A percentile compares a stretch with the other conserved stretches of the same genome.
These are phyloP conservation scores for Calonectria pauciramosa DNA, from an alignment of 2,329 filamentous ascomycete species.

Conservation along the genomic window DNA sequence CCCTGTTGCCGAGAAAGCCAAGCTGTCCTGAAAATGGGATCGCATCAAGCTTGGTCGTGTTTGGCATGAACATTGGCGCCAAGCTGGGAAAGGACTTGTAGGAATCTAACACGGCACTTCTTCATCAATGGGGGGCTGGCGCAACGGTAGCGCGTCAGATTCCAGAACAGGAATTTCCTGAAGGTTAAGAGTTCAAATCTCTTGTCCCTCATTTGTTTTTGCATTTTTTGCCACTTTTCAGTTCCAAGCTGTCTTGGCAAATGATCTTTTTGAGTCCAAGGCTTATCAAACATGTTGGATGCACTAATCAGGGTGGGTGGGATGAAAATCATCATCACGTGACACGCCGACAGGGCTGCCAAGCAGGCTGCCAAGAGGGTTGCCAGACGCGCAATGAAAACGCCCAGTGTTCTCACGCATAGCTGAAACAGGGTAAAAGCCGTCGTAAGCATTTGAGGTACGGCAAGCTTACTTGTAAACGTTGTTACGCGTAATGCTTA, in stretches of 20 bases:
- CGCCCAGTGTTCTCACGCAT: not conserved
- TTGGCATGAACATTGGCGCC: too few species aligned
- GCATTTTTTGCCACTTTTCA: not conserved
- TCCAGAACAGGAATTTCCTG: constrained; percentile 14
- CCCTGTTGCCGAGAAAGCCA: not conserved
- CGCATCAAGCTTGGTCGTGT: not conserved
- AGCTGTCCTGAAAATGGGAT: too few species aligned
- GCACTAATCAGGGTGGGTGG: too few species aligned
- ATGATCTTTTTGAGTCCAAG: not conserved
- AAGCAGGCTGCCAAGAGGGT: too few species aligned
- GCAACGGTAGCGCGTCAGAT: constrained; percentile 14
- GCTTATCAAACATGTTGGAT: not conserved
- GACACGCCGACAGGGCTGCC: too few species aligned
- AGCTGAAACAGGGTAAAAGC: not conserved
- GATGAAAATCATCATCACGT: too few species aligned
- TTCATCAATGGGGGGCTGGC: constrained; percentile 3
- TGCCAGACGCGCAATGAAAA: not conserved
- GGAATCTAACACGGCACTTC: not conserved
- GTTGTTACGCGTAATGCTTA: not conserved
- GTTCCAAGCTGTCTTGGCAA: not conserved
- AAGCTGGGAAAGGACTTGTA: not conserved
- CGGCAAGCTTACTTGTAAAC: too few species aligned
- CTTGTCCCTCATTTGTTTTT: constrained; percentile 10
- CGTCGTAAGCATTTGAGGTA: too few species aligned
- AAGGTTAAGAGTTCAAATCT: constrained; percentile 16